Percentiles rank a stretch among this genome's conserved stretches.
These are phyloP conservation scores for Chrysoporthe austroafricana DNA, from an alignment of 2,329 filamentous ascomycete species.

Conservation along the genomic window DNA sequence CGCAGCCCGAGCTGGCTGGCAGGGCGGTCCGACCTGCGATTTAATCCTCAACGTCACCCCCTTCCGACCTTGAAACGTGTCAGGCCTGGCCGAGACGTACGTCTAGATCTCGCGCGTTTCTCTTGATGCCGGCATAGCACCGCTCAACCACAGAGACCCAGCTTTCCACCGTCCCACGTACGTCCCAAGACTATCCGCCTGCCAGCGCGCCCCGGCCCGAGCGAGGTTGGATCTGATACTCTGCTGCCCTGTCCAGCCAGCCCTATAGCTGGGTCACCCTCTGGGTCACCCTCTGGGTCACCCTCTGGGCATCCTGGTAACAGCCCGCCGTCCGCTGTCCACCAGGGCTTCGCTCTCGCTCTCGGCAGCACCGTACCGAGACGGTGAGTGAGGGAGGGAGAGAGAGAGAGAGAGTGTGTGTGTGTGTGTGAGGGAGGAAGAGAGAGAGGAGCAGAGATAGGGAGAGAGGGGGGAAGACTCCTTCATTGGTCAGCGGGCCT, in stretches of 20 bases:
- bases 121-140: not conserved
- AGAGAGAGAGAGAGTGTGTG: not conserved
- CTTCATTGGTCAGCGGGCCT: conserved; percentile 12
- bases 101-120: conserved; percentile 8
- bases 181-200: no score
- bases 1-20: not conserved
- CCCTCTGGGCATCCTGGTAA: not conserved
- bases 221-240: no score
- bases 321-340: not conserved
- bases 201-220: no score
- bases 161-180: conserved; percentile 10
- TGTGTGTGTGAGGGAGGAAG: not conserved
- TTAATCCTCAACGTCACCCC: conserved; percentile 8
- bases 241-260: not conserved
- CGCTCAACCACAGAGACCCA: conserved; percentile 6
- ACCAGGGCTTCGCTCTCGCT: conserved; percentile 23
- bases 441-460: no score
- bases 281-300: not conserved
- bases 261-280: conserved; percentile 15
- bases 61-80: conserved; percentile 19
- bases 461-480: not conserved
- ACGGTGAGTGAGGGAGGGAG: not conserved
- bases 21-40: no score
- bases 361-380: conserved; percentile 18
- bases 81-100: conserved; percentile 24